phyloP scores from a whole-genome alignment of 768 basidiomycete species.

The Panaeolus papilionaceus region DNA sequence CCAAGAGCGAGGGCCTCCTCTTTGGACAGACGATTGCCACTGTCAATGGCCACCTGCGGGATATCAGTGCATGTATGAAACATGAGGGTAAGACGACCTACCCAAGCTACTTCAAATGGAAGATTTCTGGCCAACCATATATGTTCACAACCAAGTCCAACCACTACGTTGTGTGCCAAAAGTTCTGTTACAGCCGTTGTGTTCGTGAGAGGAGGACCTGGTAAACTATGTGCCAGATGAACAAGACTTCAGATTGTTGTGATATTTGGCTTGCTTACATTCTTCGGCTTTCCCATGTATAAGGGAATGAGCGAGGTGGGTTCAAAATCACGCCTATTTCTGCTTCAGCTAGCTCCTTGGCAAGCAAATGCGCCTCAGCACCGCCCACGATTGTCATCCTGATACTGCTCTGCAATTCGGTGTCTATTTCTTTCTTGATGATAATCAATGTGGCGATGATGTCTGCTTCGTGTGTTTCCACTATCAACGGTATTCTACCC shows the following conservation, averaged over 20 bases:
- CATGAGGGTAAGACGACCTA: slow-evolving; percentile 37
- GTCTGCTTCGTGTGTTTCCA: slow-evolving; percentile 80
- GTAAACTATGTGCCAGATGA: slow-evolving; percentile 42
- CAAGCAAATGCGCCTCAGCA: slow-evolving; percentile 72
- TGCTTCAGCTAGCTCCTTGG: slow-evolving; percentile 63
- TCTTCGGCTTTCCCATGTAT: slow-evolving; percentile 70
- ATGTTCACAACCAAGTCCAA: slow-evolving; percentile 68
- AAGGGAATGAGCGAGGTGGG: slow-evolving; percentile 74
- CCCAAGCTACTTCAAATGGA: slow-evolving; percentile 86
- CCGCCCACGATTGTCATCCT: slow-evolving; percentile 70
- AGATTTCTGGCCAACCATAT: slow-evolving; percentile 79
- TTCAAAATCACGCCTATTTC: slow-evolving; percentile 54
- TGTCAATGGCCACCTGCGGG: slow-evolving; percentile 50
- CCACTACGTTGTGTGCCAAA: slow-evolving; percentile 70
- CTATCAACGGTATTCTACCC: slow-evolving; percentile 77
- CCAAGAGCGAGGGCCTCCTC: slow-evolving; percentile 53
- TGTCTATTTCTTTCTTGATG: slow-evolving; percentile 70
- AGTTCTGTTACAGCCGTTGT: slow-evolving; percentile 63
- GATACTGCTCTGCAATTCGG: slow-evolving; percentile 46
- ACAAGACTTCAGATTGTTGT: neutral
- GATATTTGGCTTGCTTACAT: slow-evolving; percentile 49
- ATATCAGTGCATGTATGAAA: slow-evolving; percentile 10
- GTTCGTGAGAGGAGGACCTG: slow-evolving; percentile 75
- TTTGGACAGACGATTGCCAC: slow-evolving; percentile 44
- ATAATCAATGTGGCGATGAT: slow-evolving; percentile 78